Evolutionary conservation across 2,329 filamentous ascomycete species (phyloP).

Genomic region (Teratosphaeria viscida): DNA sequence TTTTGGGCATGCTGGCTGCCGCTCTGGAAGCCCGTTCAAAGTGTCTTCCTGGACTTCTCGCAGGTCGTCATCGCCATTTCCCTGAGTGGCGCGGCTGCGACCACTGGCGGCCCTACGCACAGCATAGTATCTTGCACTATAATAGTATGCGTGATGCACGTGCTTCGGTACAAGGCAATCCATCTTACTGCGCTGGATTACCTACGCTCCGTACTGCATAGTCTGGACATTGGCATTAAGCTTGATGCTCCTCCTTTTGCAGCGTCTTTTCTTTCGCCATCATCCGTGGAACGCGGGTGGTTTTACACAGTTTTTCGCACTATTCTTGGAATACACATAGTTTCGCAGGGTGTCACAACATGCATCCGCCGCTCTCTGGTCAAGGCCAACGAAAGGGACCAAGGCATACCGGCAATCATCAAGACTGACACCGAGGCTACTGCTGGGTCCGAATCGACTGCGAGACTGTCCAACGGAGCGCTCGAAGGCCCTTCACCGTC

Average conservation of each 20-base stretch:
- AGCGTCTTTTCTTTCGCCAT: conserved; percentile 20
- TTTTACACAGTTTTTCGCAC: conserved; percentile 21
- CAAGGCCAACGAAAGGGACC: conserved; percentile 25
- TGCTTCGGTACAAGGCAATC: conserved; percentile 43
- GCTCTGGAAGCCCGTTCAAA: conserved; percentile 77
- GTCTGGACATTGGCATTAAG: conserved; percentile 21
- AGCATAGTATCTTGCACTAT: conserved; percentile 62
- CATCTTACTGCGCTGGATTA: conserved; percentile 29
- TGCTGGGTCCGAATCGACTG: conserved; percentile 14
- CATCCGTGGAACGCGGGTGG: conserved; percentile 22
- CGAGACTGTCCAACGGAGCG: conserved; percentile 9
- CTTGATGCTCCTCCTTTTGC: conserved; percentile 22
- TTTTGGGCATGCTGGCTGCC: conserved; percentile 71
- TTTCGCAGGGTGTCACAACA: conserved; percentile 27
- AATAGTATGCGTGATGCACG: conserved; percentile 48
- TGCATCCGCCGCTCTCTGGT: conserved; percentile 26
- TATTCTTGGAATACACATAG: conserved; percentile 27
- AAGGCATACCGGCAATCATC: conserved; percentile 17
- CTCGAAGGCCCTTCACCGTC: conserved; percentile 16
- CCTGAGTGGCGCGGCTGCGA: conserved; percentile 68
- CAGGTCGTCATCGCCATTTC: conserved; percentile 91
- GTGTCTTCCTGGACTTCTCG: conserved; percentile 77
- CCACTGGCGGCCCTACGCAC: conserved; percentile 56
- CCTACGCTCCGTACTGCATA: conserved; percentile 27
- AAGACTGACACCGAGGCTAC: conserved; percentile 22